Percentiles rank a stretch among this genome's conserved stretches.
phyloP scores from a whole-genome alignment of 2,329 filamentous ascomycete genomes.

The Fusarium annulatum region DNA sequence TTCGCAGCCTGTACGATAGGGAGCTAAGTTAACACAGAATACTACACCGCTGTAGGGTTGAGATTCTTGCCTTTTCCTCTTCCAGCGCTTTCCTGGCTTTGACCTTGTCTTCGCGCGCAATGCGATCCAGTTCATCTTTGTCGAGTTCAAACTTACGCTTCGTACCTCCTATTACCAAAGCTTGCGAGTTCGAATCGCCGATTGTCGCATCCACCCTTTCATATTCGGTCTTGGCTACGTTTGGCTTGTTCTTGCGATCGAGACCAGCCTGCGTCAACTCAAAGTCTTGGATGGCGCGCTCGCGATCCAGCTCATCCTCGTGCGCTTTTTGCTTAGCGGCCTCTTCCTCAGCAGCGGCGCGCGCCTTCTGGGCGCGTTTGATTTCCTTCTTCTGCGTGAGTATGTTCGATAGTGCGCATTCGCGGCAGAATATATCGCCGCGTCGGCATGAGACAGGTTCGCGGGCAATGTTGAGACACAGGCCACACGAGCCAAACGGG shows the following conservation, averaged over 20 bases:
- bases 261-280: conserved; percentile 84
- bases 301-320: conserved; percentile 75
- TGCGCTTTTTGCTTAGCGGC: conserved; percentile 68
- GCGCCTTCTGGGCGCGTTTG: conserved; percentile 77
- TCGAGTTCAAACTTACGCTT: conserved; percentile 83
- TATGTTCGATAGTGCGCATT: conserved; percentile 93
- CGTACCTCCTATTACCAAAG: conserved; percentile 42
- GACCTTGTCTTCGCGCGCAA: conserved; percentile 75
- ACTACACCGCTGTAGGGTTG: neutral
- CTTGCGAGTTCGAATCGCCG: conserved; percentile 7
- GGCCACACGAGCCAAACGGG: conserved; percentile 86
- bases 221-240: conserved; percentile 53
- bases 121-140: conserved; percentile 77
- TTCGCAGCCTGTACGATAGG: conserved; percentile 64
- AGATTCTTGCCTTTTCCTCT: conserved; percentile 70
- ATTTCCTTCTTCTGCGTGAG: conserved; percentile 92
- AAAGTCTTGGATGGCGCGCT: conserved; percentile 81
- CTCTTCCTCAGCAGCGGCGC: conserved; percentile 71
- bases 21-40: conserved; percentile 27
- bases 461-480: conserved; percentile 85
- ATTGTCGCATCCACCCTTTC: neutral
- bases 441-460: conserved; percentile 85
- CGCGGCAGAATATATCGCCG: conserved; percentile 93
- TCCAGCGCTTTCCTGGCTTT: conserved; percentile 78
- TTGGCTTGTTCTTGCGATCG: conserved; percentile 50